A percentile compares a stretch with the other conserved stretches of the same genome.
These are phyloP conservation scores for Diversispora eburnea DNA, from an alignment of 192 early-diverging fungal genomes.

Conservation along the genomic window DNA sequence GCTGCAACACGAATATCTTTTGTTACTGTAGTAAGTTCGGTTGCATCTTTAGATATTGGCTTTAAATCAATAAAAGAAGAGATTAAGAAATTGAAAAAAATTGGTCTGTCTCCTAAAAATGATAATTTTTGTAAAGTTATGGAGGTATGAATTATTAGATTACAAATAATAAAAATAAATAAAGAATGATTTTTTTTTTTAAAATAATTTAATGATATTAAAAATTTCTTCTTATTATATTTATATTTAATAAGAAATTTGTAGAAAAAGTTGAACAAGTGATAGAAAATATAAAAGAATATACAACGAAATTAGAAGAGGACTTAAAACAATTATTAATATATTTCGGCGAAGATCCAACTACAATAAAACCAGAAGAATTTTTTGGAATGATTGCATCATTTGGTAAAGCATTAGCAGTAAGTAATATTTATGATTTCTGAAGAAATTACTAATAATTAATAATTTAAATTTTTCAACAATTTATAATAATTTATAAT, in stretches of 20 bases:
- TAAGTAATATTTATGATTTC: conserved; percentile 26
- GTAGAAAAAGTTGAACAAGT: conserved; percentile 43
- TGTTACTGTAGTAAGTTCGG: conserved; percentile 45
- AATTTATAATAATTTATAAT: background rate
- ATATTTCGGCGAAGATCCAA: conserved; percentile 55
- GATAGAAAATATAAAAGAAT: conserved; percentile 36
- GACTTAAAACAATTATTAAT: conserved; percentile 41
- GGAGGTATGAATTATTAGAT: conserved; percentile 40
- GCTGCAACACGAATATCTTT: conserved; percentile 50
- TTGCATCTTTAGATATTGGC: conserved; percentile 42
- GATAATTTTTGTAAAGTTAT: conserved; percentile 49
- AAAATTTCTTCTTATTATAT: background rate
- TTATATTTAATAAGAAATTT: conserved; percentile 40
- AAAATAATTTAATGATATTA: background rate
- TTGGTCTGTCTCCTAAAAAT: conserved; percentile 38
- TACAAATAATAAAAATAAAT: background rate
- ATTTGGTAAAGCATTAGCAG: conserved; percentile 46
- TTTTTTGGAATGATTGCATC: conserved; percentile 52
- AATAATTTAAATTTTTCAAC: background rate
- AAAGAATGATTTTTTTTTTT: conserved; percentile 6
- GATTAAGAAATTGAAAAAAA: conserved; percentile 32
- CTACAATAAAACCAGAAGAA: conserved; percentile 48
- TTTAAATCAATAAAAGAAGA: conserved; percentile 48
- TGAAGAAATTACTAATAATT: background rate
- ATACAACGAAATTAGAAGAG: conserved; percentile 45